Conservation (phyloP, 768 basidiomycete genomes). For the Mycena rosella region DNA sequence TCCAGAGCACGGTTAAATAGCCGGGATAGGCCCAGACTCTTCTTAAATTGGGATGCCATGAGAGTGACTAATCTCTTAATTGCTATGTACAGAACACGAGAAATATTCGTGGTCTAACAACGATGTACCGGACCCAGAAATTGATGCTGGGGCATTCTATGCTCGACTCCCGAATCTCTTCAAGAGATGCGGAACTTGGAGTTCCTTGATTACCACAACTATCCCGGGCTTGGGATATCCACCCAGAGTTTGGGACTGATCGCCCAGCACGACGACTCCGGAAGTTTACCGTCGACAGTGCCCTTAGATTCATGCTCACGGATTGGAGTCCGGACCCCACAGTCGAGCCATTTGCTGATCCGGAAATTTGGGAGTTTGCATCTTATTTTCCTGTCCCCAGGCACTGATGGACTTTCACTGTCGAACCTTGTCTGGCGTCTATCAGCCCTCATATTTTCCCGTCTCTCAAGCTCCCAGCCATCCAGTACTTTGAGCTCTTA, state of each 20-base stretch:
- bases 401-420: conserved; percentile 7
- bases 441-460: conserved; percentile 32
- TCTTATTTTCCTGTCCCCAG: neutral
- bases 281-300: too few species aligned
- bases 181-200: neutral
- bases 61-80: too few species aligned
- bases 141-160: conserved; percentile 14
- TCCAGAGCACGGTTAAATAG: too few species aligned
- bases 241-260: too few species aligned
- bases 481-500: conserved; percentile 36
- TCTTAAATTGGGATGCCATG: too few species aligned
- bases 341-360: conserved; percentile 1
- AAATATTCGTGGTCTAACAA: neutral
- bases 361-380: conserved; percentile 27
- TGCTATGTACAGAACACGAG: conserved; percentile 8
- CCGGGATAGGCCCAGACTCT: too few species aligned
- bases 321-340: conserved; percentile 9
- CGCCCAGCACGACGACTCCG: too few species aligned
- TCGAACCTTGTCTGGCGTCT: conserved; percentile 24
- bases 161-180: conserved; percentile 26
- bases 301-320: too few species aligned
- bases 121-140: neutral
- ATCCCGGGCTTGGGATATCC: too few species aligned
- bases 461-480: conserved; percentile 35
- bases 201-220: too few species aligned